A percentile compares a stretch with the other conserved stretches of the same genome.
These are phyloP conservation scores for Lipomyces spencermartinsiae DNA, from an alignment of 805 yeast species.

Conservation along the genomic window DNA sequence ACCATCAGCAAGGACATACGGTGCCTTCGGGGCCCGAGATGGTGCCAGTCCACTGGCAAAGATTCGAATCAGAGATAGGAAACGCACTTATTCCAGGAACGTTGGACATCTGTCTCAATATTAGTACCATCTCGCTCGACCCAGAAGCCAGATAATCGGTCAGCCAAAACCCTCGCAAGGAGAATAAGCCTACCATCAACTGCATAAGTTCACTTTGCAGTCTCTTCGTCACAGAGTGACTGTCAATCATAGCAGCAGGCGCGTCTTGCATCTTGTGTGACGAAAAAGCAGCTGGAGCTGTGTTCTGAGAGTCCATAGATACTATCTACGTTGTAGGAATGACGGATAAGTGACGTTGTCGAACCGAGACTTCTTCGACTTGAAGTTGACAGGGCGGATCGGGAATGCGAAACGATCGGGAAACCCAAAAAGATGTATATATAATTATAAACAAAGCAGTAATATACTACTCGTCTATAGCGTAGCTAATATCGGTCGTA, in stretches of 20 bases:
- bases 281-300: constrained; percentile 32
- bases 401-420: constrained; percentile 4
- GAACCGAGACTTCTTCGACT: constrained; percentile 1
- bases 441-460: not conserved
- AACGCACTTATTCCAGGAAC: constrained; percentile 62
- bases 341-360: constrained; percentile 2
- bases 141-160: not conserved
- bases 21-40: constrained; percentile 65
- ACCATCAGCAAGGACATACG: constrained; percentile 23
- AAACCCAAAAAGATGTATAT: constrained; percentile 2
- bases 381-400: constrained; percentile 3
- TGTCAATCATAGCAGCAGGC: constrained; percentile 45
- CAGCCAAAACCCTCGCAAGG: not conserved
- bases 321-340: not conserved
- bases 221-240: constrained; percentile 58
- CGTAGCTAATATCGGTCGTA: not conserved
- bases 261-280: constrained; percentile 37
- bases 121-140: not conserved
- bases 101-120: constrained; percentile 49
- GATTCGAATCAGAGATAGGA: constrained; percentile 59
- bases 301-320: constrained; percentile 38
- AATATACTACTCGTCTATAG: constrained; percentile 2
- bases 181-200: constrained; percentile 49
- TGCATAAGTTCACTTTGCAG: constrained; percentile 60
- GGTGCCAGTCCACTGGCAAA: constrained; percentile 63